Evolutionary conservation across 2,329 filamentous ascomycete species (phyloP).

Genomic region (Venturia carpophila): DNA sequence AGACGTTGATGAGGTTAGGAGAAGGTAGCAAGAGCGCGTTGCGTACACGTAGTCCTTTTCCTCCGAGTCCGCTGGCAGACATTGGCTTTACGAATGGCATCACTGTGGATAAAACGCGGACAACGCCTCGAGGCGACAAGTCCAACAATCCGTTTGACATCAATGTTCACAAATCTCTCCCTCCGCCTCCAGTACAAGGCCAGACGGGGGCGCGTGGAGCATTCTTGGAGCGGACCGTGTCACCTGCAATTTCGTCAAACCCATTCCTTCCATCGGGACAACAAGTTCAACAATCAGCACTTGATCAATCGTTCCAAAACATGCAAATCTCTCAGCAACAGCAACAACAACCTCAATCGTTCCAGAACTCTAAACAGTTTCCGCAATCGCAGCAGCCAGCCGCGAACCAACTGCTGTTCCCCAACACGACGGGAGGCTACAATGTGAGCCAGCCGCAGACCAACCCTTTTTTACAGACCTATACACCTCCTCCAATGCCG

Average conservation of each 20-base stretch:
- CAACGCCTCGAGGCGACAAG: conserved; percentile 24
- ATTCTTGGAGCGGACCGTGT: conserved; percentile 23
- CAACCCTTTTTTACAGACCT: conserved; percentile 36
- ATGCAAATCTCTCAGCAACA: conserved; percentile 51
- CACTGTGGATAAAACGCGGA: conserved; percentile 34
- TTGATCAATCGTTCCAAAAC: conserved; percentile 67
- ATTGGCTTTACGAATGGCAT: conserved; percentile 33
- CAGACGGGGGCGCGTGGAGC: conserved; percentile 24
- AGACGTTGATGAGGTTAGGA: conserved; percentile 74
- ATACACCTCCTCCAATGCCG: conserved; percentile 35
- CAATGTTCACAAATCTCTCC: conserved; percentile 34
- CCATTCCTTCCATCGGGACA: conserved; percentile 51
- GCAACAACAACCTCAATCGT: conserved; percentile 53
- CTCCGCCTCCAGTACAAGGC: conserved; percentile 25
- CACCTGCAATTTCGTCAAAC: conserved; percentile 50
- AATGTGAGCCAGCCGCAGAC: conserved; percentile 33
- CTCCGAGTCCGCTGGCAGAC: conserved; percentile 39
- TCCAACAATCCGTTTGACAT: conserved; percentile 31
- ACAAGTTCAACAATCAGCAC: conserved; percentile 27
- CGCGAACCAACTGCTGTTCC: conserved; percentile 54
- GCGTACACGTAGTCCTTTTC: conserved; percentile 29
- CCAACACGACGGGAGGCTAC: conserved; percentile 63
- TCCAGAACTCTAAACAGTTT: conserved; percentile 50
- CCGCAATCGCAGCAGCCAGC: conserved; percentile 26
- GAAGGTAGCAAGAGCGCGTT: conserved; percentile 51